Conservation (phyloP, 108 stramenopile genomes). For the Chaetoceros tenuissimus region DNA sequence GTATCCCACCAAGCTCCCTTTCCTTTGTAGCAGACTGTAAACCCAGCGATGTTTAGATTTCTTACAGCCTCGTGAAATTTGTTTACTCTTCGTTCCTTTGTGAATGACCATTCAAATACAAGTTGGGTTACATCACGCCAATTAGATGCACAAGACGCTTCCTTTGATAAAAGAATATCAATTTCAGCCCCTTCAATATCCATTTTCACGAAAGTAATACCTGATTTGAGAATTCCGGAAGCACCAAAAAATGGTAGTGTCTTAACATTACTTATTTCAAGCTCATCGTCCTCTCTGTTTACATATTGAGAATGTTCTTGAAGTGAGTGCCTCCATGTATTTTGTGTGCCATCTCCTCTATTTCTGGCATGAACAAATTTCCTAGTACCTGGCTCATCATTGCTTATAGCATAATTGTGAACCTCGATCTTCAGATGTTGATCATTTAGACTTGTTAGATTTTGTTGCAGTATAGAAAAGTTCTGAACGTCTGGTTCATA, state of each 20-base stretch:
- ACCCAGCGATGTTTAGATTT: conserved; percentile 31
- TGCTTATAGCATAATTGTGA: conserved; percentile 18
- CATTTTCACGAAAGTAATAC: conserved; percentile 43
- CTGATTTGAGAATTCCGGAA: conserved; percentile 25
- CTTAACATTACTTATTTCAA: conserved; percentile 22
- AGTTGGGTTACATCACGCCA: conserved; percentile 45
- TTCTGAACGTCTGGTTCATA: conserved; percentile 46
- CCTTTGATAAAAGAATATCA: conserved; percentile 31
- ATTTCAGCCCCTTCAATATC: conserved; percentile 50
- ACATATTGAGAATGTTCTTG: conserved; percentile 42
- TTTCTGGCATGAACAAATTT: conserved; percentile 32
- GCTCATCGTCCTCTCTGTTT: conserved; percentile 27
- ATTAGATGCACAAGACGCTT: conserved; percentile 12
- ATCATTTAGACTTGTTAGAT: conserved; percentile 11
- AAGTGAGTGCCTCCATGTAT: conserved; percentile 40
- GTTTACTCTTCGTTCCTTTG: conserved; percentile 37
- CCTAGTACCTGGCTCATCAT: conserved; percentile 10
- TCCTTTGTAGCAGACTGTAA: conserved; percentile 37
- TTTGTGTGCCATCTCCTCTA: conserved; percentile 31
- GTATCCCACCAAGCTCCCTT: conserved; percentile 48
- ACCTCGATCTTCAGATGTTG: conserved; percentile 2
- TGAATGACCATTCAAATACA: conserved; percentile 50
- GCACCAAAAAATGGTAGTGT: conserved; percentile 33
- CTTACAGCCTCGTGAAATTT: conserved; percentile 31
- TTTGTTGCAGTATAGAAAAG: conserved; percentile 23